These are phyloP conservation scores for Diaporthe amygdali DNA, from an alignment of 2,329 filamentous ascomycete genomes.

Conservation along the genomic window DNA sequence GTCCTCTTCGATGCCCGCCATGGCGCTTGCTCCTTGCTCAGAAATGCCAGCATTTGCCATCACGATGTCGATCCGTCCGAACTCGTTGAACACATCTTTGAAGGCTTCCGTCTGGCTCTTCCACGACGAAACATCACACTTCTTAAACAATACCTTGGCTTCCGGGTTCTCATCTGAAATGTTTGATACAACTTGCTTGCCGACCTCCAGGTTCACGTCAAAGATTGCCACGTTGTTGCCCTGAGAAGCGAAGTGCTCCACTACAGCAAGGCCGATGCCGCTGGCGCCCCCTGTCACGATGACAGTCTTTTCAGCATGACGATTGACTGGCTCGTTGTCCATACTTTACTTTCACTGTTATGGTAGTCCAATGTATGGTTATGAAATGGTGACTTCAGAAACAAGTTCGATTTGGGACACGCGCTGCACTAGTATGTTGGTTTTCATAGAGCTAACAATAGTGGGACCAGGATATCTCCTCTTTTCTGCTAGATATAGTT, in stretches of 20 bases:
- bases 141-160: constrained; percentile 35
- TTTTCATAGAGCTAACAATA: background rate
- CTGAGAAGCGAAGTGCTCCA: constrained; percentile 39
- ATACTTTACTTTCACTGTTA: background rate
- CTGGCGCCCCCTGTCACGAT: constrained; percentile 43
- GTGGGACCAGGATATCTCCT: background rate
- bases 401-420: background rate
- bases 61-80: constrained; percentile 46
- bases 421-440: background rate
- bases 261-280: constrained; percentile 41
- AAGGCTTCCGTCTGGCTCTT: constrained; percentile 37
- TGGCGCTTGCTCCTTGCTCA: constrained; percentile 40
- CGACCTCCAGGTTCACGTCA: constrained; percentile 37
- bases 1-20: constrained; percentile 33
- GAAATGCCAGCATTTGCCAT: constrained; percentile 57
- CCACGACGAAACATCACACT: constrained; percentile 44
- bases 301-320: constrained; percentile 29
- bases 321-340: background rate
- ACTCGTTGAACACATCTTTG: constrained; percentile 29
- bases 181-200: constrained; percentile 30
- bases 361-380: fast-evolving
- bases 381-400: no score
- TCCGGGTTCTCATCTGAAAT: constrained; percentile 33
- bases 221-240: constrained; percentile 39
- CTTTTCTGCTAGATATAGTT: background rate